phyloP scores from a whole-genome alignment of 306 rosid genomes.

The Acmispon strigosus region DNA sequence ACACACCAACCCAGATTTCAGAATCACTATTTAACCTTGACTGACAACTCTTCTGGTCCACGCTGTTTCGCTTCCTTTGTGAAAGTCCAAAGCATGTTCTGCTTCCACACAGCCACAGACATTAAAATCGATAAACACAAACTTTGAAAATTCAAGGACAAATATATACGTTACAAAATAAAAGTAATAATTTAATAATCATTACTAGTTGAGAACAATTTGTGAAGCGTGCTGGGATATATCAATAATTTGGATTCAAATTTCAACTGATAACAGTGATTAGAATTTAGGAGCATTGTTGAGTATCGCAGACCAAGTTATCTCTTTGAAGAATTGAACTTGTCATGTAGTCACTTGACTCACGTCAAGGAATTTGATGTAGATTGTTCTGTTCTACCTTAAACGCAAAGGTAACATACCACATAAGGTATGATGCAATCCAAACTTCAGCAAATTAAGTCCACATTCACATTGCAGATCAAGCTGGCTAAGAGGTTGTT shows the following conservation, averaged over 20 bases:
- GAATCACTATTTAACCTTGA: constrained; percentile 16
- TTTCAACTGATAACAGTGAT: not conserved
- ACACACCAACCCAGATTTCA: constrained; percentile 20
- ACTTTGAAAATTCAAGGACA: not conserved
- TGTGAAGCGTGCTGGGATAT: not conserved
- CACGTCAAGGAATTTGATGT: not conserved
- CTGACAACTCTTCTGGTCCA: constrained; percentile 7
- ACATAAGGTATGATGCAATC: not conserved
- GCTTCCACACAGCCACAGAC: not conserved
- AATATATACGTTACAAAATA: not conserved
- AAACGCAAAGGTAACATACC: not conserved
- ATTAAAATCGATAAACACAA: not conserved
- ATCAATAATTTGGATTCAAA: not conserved
- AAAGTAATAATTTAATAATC: not conserved
- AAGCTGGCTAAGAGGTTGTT: too few species aligned
- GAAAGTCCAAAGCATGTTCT: constrained; percentile 18
- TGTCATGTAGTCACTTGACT: constrained; percentile 16
- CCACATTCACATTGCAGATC: too few species aligned
- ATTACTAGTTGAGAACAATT: not conserved
- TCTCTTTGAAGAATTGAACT: constrained; percentile 26
- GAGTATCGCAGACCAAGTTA: not conserved
- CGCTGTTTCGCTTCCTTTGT: constrained; percentile 22
- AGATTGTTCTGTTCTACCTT: not conserved
- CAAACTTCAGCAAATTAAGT: too few species aligned
- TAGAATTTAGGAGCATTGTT: not conserved